A percentile compares a stretch with the other conserved stretches of the same genome.
phyloP scores from a whole-genome alignment of 768 basidiomycete species.

The Trametes elegans region DNA sequence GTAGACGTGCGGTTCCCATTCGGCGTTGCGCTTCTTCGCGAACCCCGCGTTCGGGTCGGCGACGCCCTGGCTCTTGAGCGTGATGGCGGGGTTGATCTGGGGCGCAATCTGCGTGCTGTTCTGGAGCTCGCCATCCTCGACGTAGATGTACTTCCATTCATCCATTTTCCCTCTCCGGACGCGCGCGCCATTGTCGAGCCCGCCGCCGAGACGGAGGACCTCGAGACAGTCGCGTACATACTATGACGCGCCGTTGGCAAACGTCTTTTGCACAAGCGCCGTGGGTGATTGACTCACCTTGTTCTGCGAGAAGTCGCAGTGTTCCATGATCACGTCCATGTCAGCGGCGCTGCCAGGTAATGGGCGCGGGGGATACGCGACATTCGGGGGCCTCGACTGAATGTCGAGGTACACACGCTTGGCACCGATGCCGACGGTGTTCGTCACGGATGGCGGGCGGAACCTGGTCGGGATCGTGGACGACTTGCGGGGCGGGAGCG shows the following conservation, averaged over 20 bases:
- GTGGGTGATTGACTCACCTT: slow-evolving; percentile 47
- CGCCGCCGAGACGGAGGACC: slow-evolving; percentile 85
- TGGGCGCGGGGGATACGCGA: slow-evolving; percentile 87
- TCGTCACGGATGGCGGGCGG: slow-evolving; percentile 47
- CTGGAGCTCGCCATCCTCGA: slow-evolving; percentile 51
- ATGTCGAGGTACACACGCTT: slow-evolving; percentile 77
- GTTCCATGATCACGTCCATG: slow-evolving; percentile 86
- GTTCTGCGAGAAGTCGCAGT: slow-evolving; percentile 84
- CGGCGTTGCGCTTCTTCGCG: slow-evolving; percentile 53
- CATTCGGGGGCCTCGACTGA: slow-evolving; percentile 54
- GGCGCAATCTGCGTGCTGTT: slow-evolving; percentile 38
- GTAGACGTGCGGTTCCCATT: slow-evolving; percentile 57
- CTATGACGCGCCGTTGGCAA: slow-evolving; percentile 39
- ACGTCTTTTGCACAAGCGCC: background rate
- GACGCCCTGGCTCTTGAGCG: slow-evolving; percentile 30
- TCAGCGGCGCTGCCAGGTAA: slow-evolving; percentile 83
- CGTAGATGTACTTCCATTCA: slow-evolving; percentile 87
- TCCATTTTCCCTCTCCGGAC: slow-evolving; percentile 74
- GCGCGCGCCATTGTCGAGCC: slow-evolving; percentile 79
- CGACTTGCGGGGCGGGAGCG: slow-evolving; percentile 57
- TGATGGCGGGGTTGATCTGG: slow-evolving; percentile 25
- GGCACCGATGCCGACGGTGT: slow-evolving; percentile 72
- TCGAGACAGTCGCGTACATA: slow-evolving; percentile 98
- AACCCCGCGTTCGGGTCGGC: slow-evolving; percentile 54
- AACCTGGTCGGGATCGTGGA: slow-evolving; percentile 47